Conservation (phyloP, 805 yeast species). For the Ogataea angusta region DNA sequence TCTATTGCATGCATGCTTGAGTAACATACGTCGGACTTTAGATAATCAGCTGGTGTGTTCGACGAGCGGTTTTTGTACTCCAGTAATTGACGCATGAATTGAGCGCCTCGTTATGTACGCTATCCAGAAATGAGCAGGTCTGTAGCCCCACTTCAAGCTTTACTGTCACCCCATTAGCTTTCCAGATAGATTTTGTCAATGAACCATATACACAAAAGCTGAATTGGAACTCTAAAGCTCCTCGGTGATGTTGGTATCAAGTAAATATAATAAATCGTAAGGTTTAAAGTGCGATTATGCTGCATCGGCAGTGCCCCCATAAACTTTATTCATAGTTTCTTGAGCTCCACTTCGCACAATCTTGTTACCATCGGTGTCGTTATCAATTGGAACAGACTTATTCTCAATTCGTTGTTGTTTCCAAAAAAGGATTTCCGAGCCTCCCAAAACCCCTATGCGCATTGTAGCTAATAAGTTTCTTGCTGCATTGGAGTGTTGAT, state of each 20-base stretch:
- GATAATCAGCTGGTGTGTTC: no score
- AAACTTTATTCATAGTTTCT: slow-evolving; percentile 41
- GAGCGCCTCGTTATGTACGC: no score
- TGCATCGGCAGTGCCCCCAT: slow-evolving; percentile 57
- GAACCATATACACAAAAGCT: no score
- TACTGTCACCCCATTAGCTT: no score
- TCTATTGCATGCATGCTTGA: slow-evolving; percentile 39
- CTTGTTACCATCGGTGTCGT: slow-evolving; percentile 50
- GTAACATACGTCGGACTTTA: no score
- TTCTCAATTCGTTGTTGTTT: slow-evolving; percentile 64
- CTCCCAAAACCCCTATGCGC: slow-evolving; percentile 88
- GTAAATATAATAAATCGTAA: slow-evolving; percentile 31
- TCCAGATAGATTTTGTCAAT: no score
- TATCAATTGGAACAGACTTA: slow-evolving; percentile 56
- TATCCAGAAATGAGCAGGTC: no score
- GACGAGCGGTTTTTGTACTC: no score
- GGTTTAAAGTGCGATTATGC: slow-evolving; percentile 37
- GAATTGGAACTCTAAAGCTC: no score
- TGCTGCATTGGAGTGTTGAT: slow-evolving; percentile 91
- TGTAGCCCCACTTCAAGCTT: no score
- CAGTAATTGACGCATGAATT: no score
- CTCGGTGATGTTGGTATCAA: no score
- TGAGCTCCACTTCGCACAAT: slow-evolving; percentile 63
- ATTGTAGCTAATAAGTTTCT: slow-evolving; percentile 86
- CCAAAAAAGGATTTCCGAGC: slow-evolving; percentile 82